phyloP scores from a whole-genome alignment of 1,284 basidiomycete genomes.

The Sutorius eximius region DNA sequence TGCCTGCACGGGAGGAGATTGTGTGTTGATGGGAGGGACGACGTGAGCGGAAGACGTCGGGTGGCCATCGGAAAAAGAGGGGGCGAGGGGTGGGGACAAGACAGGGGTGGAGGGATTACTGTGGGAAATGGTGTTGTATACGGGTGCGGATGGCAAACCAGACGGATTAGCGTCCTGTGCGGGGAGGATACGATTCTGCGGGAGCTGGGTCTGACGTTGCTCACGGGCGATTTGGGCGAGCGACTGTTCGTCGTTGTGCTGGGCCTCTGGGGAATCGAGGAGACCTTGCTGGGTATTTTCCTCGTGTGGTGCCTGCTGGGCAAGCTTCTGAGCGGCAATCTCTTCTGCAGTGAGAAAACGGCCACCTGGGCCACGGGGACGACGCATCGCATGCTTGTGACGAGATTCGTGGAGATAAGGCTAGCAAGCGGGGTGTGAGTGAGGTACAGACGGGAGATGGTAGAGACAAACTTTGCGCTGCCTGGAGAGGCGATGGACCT shows the following conservation, averaged over 20 bases:
- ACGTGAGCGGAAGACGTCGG: slow-evolving; percentile 11
- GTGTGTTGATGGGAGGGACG: slow-evolving; percentile 18
- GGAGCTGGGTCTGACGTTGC: slow-evolving; percentile 18
- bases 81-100: slow-evolving; percentile 18
- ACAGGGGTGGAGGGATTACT: slow-evolving; percentile 22
- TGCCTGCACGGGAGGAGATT: slow-evolving; percentile 24
- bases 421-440: slow-evolving; percentile 42
- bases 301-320: slow-evolving; percentile 28
- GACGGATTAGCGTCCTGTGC: slow-evolving; percentile 13
- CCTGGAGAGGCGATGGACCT: slow-evolving; percentile 86
- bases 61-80: slow-evolving; percentile 24
- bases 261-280: slow-evolving; percentile 13
- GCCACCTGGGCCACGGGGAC: slow-evolving; percentile 94
- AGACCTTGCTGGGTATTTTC: slow-evolving; percentile 13
- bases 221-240: slow-evolving; percentile 7
- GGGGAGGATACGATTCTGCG: slow-evolving; percentile 23
- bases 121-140: slow-evolving; percentile 21
- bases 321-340: slow-evolving; percentile 75
- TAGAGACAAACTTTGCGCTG: slow-evolving; percentile 76
- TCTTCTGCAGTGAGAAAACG: slow-evolving; percentile 95
- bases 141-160: slow-evolving; percentile 7
- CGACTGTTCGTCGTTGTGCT: slow-evolving; percentile 10
- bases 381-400: slow-evolving; percentile 96
- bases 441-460: background rate
- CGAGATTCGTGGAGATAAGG: slow-evolving; percentile 97